phyloP scores from a whole-genome alignment of 2,329 filamentous ascomycete species.

The Phialocephala subalpina region DNA sequence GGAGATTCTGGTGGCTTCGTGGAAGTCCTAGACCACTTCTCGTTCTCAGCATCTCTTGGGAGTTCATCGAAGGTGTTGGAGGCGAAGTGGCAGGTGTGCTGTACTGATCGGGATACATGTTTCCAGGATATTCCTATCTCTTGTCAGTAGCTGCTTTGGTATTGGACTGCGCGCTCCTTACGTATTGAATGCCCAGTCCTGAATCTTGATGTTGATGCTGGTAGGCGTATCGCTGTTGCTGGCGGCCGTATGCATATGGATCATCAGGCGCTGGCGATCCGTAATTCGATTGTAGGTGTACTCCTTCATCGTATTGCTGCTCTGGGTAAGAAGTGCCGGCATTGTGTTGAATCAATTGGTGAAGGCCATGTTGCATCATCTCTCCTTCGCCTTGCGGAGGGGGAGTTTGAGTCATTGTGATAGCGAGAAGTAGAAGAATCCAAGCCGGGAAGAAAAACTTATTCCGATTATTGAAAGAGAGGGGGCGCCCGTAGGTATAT shows the following conservation, averaged over 20 bases:
- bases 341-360: conserved; percentile 55
- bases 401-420: conserved; percentile 38
- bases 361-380: conserved; percentile 50
- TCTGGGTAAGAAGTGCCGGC: conserved; percentile 41
- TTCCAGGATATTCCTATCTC: conserved; percentile 33
- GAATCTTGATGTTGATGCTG: conserved; percentile 40
- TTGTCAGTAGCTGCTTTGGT: conserved; percentile 26
- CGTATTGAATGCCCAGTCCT: conserved; percentile 39
- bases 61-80: conserved; percentile 51
- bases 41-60: conserved; percentile 38
- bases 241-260: conserved; percentile 30
- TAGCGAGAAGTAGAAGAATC: conserved; percentile 1
- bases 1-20: conserved; percentile 36
- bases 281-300: conserved; percentile 39
- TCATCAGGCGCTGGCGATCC: conserved; percentile 38
- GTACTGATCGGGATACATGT: conserved; percentile 49
- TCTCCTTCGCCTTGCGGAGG: conserved; percentile 52
- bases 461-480: conserved; percentile 5
- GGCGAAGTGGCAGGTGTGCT: conserved; percentile 62
- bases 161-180: conserved; percentile 26
- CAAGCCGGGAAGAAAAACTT: background rate
- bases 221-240: conserved; percentile 38
- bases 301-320: conserved; percentile 37
- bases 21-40: conserved; percentile 40
- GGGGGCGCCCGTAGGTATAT: conserved; percentile 12